Percentiles rank a stretch among this genome's conserved stretches.
Evolutionary conservation across 257 asterid species (phyloP).

Genomic region (Anisodus acutangulus): DNA sequence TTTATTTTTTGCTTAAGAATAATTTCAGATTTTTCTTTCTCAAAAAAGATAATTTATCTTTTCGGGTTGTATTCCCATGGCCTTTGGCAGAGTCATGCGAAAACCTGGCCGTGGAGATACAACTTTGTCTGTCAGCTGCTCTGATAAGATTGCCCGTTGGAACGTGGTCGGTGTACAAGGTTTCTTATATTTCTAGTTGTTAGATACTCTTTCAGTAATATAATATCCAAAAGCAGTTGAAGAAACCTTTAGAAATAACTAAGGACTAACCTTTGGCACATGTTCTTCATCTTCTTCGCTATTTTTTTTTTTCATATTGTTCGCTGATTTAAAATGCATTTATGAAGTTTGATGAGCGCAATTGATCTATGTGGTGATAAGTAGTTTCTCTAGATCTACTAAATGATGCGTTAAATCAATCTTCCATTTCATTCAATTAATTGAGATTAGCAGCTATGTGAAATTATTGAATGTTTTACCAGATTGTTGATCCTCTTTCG

Average conservation of each 20-base stretch:
- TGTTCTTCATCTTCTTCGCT: not conserved
- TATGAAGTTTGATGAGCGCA: not conserved
- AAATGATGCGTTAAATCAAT: not conserved
- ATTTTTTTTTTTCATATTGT: not conserved
- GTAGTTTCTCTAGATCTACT: conserved; percentile 11
- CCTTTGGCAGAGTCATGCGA: conserved; percentile 73
- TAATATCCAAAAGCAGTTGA: conserved; percentile 26
- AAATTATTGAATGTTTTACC: not conserved
- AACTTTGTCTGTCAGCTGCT: conserved; percentile 93
- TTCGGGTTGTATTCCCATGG: conserved; percentile 44
- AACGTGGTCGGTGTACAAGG: conserved; percentile 97
- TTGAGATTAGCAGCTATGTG: not conserved
- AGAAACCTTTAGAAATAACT: conserved; percentile 28
- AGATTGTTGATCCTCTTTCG: not conserved
- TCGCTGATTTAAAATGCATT: not conserved
- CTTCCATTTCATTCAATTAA: not conserved
- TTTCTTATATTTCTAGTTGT: conserved; percentile 37
- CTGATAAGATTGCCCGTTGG: conserved; percentile 98
- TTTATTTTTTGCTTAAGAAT: not conserved
- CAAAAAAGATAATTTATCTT: too few relatives aligned
- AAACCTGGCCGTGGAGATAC: conserved; percentile 99
- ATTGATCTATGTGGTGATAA: not conserved
- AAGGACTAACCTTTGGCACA: conserved; percentile 16
- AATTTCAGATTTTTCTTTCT: conserved; percentile 25
- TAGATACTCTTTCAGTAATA: conserved; percentile 27